Evolutionary conservation across 2,329 filamentous ascomycete species (phyloP), one percentile per base, ranked within the genome.

Genomic region (Plectosphaerella plurivora): DNA sequence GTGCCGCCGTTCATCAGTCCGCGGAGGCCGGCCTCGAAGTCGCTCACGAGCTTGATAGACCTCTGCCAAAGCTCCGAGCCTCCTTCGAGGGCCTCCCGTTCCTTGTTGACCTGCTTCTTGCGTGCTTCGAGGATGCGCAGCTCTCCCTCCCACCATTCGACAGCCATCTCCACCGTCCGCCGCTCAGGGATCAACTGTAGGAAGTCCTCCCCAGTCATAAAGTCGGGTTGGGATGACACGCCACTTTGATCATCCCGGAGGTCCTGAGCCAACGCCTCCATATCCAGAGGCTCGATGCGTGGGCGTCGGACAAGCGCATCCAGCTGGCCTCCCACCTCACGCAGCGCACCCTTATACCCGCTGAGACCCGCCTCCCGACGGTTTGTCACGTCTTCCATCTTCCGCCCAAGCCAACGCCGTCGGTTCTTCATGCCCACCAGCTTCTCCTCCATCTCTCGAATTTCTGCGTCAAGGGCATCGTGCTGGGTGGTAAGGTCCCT

Each of bases 301-400:
- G 84, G 83, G 14, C 76, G 74, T 10, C 69, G 73, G 59, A 91
- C 71, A 53, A 91, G 79, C 4, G 70, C 72, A 5, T 71, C 69
- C 6, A 90, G 75, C 51, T 88, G 81, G 14, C 71, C 73, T 55
- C 91, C 86, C 6, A 89, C 77, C 51, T 89, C 80, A 51, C 74
- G 79, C 36, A 90, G 68, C 4, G 86, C 86, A 2, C 84, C 81
- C 18, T 78, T 81, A 64, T 90, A 91, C 1, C 86, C 86, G 51
- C 86, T 88, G 14, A 91, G 65, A n/a, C 83, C 83, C 2, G 87
- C 84, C 63, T 91, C 87, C 37, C 86, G 74, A 51, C 78, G 77
- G 59, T 86, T 91, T 56, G 78, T 77, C 2, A 83, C 76, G 51
- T 86, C 82, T 7, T 80, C 75, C 45, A 89, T 81, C 60, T 82